Percentiles rank a stretch among this genome's conserved stretches.
phyloP scores from a whole-genome alignment of 2,329 filamentous ascomycete species.

The Sporothrix curviconia region DNA sequence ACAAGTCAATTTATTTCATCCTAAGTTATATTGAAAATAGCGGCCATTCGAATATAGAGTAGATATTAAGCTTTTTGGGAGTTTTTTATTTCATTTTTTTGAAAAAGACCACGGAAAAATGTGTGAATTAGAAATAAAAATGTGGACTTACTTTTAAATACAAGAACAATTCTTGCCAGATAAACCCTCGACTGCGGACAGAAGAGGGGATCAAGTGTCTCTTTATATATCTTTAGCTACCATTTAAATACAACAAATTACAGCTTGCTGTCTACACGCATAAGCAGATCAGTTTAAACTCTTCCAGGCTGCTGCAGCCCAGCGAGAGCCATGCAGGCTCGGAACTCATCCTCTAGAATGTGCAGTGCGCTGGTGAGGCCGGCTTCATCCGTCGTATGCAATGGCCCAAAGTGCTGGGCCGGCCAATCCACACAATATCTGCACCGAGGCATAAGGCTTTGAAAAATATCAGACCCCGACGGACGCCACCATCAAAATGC shows the following conservation, averaged over 20 bases:
- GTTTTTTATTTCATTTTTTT: no score
- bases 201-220: no score
- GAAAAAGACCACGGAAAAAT: no score
- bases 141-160: no score
- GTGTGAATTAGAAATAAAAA: no score
- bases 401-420: background rate
- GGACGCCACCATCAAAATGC: background rate
- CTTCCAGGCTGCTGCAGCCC: background rate
- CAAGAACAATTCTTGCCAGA: no score
- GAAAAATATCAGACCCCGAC: background rate
- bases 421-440: background rate
- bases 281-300: background rate
- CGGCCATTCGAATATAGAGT: no score
- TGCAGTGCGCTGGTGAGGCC: background rate
- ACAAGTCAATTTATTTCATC: no score
- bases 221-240: no score
- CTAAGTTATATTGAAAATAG: no score
- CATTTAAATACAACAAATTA: background rate
- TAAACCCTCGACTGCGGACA: no score
- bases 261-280: background rate
- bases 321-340: background rate
- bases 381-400: background rate
- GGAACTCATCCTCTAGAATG: background rate
- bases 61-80: no score
- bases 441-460: background rate